These are phyloP conservation scores for Beta lomatogona DNA, from an alignment of 179 eudicot genomes.

Conservation along the genomic window DNA sequence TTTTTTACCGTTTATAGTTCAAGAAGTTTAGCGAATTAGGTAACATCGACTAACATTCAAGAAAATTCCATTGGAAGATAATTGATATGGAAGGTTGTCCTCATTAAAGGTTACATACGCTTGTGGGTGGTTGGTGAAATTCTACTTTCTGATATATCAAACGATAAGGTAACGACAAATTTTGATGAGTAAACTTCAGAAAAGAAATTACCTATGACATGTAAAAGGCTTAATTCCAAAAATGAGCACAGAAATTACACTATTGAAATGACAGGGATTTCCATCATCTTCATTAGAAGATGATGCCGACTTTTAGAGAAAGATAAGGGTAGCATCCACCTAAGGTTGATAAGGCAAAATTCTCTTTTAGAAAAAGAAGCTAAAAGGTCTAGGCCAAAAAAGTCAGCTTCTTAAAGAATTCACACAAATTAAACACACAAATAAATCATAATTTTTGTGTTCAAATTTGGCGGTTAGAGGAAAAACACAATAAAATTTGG, in stretches of 20 bases:
- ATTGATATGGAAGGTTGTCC: constrained; percentile 12
- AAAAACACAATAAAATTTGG: not conserved
- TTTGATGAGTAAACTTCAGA: not conserved
- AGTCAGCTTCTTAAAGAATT: constrained; percentile 23
- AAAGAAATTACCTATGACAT: constrained; percentile 15
- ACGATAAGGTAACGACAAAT: not conserved
- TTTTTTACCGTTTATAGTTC: no score
- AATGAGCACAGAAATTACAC: not conserved
- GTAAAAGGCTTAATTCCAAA: not conserved
- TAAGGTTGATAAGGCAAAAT: constrained; percentile 31
- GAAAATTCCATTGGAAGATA: constrained; percentile 21
- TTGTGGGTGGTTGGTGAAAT: constrained; percentile 22
- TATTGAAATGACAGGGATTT: constrained; percentile 15
- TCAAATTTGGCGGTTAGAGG: constrained; percentile 29
- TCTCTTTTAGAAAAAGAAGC: constrained; percentile 16
- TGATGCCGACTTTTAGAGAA: not conserved
- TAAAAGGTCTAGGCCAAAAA: constrained; percentile 1
- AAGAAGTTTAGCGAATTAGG: no score
- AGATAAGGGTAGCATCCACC: constrained; percentile 14
- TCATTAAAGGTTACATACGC: constrained; percentile 19
- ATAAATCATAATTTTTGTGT: constrained; percentile 3
- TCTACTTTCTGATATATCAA: constrained; percentile 8
- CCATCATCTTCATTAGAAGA: not conserved
- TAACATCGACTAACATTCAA: not conserved
- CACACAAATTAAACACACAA: constrained; percentile 20